Evolutionary conservation across 2,329 filamentous ascomycete genomes (phyloP), one percentile per base, ranked within the genome.

Genomic region (Emmonsia crescens): DNA sequence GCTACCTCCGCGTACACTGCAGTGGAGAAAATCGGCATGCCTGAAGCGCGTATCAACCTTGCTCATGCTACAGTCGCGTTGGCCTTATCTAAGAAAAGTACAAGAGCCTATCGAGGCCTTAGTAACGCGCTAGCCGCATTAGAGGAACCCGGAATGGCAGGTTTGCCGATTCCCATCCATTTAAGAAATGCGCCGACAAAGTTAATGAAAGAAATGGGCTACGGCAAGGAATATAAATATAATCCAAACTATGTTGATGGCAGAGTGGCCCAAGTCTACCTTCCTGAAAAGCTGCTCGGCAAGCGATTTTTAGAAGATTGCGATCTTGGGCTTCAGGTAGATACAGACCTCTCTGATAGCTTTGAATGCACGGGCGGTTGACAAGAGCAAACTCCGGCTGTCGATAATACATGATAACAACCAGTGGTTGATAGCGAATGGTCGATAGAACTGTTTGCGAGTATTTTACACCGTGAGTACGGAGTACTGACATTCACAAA

Each of bases 171-270:
- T 27, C 94, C 94, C 1, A 75, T 94, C 46, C 94, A 97, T 73
- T 75, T 99, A 62, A 80, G 94, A 62, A 97, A 97, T 74, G 94
- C 94, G 9, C 93, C 94, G 0, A 97, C 94, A 1, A 83, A 87
- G 66, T 73, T 97, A 66, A 96, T 99, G 93, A 89, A 92, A 69
- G 93, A 96, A 67, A 77, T 97, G 66, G 93, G 91, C 0, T 96
- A 91, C 70, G 92, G 92, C 0, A 87, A 85, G 57, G 89, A 91
- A 72, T 99, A 99, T 75, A 97, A 97, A 75, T 97, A 99, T 71
- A 96, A 96, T 67, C 94, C 94, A 0, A 89, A 96, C 67, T 99
- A 93, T 70, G 76, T 83, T 58, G 85, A 92, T 64, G 94, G 94
- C 0, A 84, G 78, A 67, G 93, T 97, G 0, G 82, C 80, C 65